Conservation (phyloP, 192 early-diverging fungal species). For the Coemansia guatemalensis region DNA sequence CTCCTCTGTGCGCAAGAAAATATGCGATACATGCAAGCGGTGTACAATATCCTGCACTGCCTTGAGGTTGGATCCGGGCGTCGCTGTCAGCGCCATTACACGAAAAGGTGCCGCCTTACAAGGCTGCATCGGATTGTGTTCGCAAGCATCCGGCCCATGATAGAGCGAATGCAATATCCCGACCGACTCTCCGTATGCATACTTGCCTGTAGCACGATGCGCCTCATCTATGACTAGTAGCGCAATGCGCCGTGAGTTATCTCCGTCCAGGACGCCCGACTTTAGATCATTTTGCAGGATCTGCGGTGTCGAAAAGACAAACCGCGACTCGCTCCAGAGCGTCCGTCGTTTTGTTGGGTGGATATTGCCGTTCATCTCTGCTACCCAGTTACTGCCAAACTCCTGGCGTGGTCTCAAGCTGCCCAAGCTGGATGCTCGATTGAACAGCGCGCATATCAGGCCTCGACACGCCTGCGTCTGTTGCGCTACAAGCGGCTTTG, state of each 20-base stretch:
- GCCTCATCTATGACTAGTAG: constrained; percentile 91
- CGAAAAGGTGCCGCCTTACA: constrained; percentile 59
- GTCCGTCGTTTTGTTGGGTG: constrained; percentile 54
- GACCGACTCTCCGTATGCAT: constrained; percentile 79
- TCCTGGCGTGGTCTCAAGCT: not conserved
- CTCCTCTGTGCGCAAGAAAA: constrained; percentile 88
- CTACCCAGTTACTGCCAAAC: constrained; percentile 24
- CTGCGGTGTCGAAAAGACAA: constrained; percentile 89
- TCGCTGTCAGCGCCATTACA: constrained; percentile 84
- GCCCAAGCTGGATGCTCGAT: constrained; percentile 54
- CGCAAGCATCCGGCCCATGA: constrained; percentile 16
- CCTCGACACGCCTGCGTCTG: constrained; percentile 87
- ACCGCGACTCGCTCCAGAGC: constrained; percentile 66
- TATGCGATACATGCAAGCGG: constrained; percentile 73
- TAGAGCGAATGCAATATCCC: constrained; percentile 52
- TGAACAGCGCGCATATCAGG: constrained; percentile 73
- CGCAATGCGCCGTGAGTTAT: constrained; percentile 59
- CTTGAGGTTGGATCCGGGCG: constrained; percentile 71
- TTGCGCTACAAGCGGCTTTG: constrained; percentile 86
- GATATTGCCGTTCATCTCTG: constrained; percentile 66
- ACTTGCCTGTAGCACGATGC: constrained; percentile 81
- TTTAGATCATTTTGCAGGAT: constrained; percentile 83
- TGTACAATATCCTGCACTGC: constrained; percentile 73
- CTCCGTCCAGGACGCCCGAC: constrained; percentile 56
- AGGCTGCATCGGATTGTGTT: constrained; percentile 13